Percentiles rank a stretch among this genome's conserved stretches.
These are phyloP conservation scores for Wickerhamomyces ciferrii DNA, from an alignment of 805 yeast species.

Conservation along the genomic window DNA sequence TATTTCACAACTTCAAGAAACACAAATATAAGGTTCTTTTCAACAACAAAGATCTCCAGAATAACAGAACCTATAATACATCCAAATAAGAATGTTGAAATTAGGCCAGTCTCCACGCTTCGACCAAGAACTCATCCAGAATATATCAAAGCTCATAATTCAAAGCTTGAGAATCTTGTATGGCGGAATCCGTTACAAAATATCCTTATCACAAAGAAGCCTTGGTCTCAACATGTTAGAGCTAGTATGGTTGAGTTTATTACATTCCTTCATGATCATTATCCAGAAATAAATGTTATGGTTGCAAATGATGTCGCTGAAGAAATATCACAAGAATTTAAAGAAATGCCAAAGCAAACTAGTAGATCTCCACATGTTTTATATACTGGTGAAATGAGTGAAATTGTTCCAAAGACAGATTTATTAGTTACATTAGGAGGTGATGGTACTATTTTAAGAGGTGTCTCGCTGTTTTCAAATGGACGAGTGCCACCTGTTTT, in stretches of 20 bases:
- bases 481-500: slow-evolving; percentile 81
- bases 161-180: slow-evolving; percentile 54
- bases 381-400: slow-evolving; percentile 53
- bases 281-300: slow-evolving; percentile 74
- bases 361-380: slow-evolving; percentile 34
- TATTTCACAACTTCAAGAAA: background rate
- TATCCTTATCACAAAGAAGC: slow-evolving; percentile 79
- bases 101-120: slow-evolving; percentile 25
- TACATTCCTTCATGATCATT: slow-evolving; percentile 48
- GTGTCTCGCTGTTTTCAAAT: slow-evolving; percentile 72
- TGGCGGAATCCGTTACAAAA: slow-evolving; percentile 78
- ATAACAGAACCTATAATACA: slow-evolving; percentile 24
- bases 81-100: slow-evolving; percentile 21
- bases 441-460: slow-evolving; percentile 88
- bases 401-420: slow-evolving; percentile 66
- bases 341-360: slow-evolving; percentile 16
- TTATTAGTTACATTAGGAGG: slow-evolving; percentile 89
- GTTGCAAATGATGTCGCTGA: slow-evolving; percentile 70
- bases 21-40: slow-evolving; percentile 4
- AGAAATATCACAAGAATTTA: slow-evolving; percentile 42
- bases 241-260: slow-evolving; percentile 65
- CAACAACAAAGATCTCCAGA: slow-evolving; percentile 7
- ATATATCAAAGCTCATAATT: slow-evolving; percentile 47
- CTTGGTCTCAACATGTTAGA: slow-evolving; percentile 63
- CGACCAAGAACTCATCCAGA: slow-evolving; percentile 38